Percentiles rank a stretch among this genome's conserved stretches.
phyloP scores from a whole-genome alignment of 2,329 filamentous ascomycete species.

The Fusarium bactridioides region DNA sequence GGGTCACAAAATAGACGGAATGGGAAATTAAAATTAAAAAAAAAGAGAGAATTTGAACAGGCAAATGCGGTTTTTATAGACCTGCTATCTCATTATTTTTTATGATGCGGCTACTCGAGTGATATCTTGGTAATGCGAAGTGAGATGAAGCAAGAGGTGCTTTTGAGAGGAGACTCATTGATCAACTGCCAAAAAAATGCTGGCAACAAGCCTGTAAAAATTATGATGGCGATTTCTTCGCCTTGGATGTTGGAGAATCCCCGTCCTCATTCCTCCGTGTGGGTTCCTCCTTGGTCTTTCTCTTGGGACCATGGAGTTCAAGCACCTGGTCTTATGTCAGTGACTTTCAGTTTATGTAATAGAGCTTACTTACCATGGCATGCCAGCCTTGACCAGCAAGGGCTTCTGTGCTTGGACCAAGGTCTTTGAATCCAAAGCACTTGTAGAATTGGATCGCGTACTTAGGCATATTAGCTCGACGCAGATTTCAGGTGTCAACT shows the following conservation, averaged over 20 bases:
- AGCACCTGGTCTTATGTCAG: conserved; percentile 31
- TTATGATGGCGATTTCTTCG: conserved; percentile 10
- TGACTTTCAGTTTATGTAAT: not conserved
- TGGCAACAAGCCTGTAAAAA: not conserved
- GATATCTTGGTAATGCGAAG: conserved; percentile 13
- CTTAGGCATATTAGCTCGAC: conserved; percentile 45
- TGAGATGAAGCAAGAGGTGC: conserved; percentile 8
- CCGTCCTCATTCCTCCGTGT: conserved; percentile 22
- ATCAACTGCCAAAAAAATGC: not conserved
- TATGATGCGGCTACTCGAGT: conserved; percentile 7
- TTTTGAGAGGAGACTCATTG: conserved; percentile 3
- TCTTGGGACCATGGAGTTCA: conserved; percentile 35
- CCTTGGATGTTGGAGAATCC: conserved; percentile 13
- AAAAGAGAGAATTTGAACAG: not conserved
- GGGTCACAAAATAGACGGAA: conserved; percentile 11
- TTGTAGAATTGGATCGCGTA: conserved; percentile 78
- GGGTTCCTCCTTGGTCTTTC: conserved; percentile 40
- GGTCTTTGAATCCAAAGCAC: conserved; percentile 74
- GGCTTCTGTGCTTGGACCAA: conserved; percentile 72
- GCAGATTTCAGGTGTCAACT: not conserved
- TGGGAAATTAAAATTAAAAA: not conserved
- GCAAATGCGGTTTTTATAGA: conserved; percentile 21
- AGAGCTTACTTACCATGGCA: conserved; percentile 70
- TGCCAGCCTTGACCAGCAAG: conserved; percentile 85
- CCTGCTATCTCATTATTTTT: conserved; percentile 36